Base-by-base conservation (phyloP, 2,329 filamentous ascomycete genomes). In the Chaetothyriales sp. region DNA sequence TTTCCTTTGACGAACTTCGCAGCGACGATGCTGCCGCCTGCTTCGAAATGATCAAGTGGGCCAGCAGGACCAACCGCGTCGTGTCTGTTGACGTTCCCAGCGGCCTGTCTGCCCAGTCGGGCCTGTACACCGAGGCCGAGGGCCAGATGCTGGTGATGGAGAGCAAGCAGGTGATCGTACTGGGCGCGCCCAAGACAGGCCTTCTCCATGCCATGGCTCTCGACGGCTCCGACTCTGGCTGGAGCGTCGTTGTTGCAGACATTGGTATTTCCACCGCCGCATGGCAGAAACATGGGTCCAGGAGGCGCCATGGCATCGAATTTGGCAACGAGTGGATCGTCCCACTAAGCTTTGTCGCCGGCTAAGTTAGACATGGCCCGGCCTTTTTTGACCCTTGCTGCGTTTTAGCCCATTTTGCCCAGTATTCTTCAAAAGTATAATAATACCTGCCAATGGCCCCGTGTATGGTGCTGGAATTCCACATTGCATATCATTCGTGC, bases 31-130 rank as follows among this genome's bases (percentile, higher is more conserved):
- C 94, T 65, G 82, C 83, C 2, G 85, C 84, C 0, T 86, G 88
- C 0, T 89, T 94, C 63, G 85, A 94, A 63, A 79, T 95, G 63
- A 92, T 95, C 62, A 85, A 89, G 56, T 97, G 89, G 89, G 85
- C 88, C 2, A 97, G 95, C 64, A 83, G 89, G 57, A 55, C 45
- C 18, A 55, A 51, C 8, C 82, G 83, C 53, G 83, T 92, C 2
- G 71, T 98, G 18, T 86, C 89, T 0, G 80, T 98, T n/a, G 90
- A 95, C 64, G 81, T 94, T 5, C 92, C 92, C 0, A 90, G 86
- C 0, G 92, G 92, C 4, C 81, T 58, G 18, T 56, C 46, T 40
- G 51, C 50, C 25, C 51, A 48, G 47, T 70, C 58, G 58, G 77
- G 77, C 18, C 74, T 78, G 57, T 66, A 75, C 33, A 73, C 74